Base-by-base conservation (phyloP, 805 yeast genomes). In the Sugiyamaella smithiae region DNA sequence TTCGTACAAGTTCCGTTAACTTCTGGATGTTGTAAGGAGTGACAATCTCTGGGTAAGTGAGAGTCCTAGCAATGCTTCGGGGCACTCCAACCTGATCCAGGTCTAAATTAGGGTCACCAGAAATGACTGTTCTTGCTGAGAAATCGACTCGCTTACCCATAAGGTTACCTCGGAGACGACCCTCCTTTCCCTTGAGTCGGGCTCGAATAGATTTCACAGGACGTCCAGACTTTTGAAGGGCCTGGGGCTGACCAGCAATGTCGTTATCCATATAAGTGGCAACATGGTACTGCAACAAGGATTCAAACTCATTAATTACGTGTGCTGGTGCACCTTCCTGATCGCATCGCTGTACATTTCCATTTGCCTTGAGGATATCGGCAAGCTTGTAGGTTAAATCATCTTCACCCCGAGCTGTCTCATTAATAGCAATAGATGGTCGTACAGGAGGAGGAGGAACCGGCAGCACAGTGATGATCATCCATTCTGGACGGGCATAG, bases 81-180 rank as follows among this genome's bases (percentile, higher is more conserved):
- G 99, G 99, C 20, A 93, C 99, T 74, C 99, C 99, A 53, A 93
- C 99, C 74, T 93, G 98, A 66, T 95, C 99, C 57, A 93, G 78
- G 60, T 93, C 98, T 61, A 93, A 76, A 64, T 93, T 93, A 40
- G 99, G 99, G 67, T 93, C 99, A 77, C 98, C 98, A 7, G 99
- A 90, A 75, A 93, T 93, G 63, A 93, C 99, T 1, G 99, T 90
- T 75, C 99, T 88, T 7, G 99, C 99, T 33, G 98, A 91, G 65
- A 89, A 93, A 69, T 93, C 97, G 51, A 93, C 99, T 78, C 99
- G 93, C 77, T 93, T 93, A 70, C 99, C 99, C 99, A 93, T 93
- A 63, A 93, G 74, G 65, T 93, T 93, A 65, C 98, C 98, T 79
- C 99, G 84, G 55, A 93, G 81, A 75, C 99, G 90, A 53, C 99